Conservation (phyloP, 2,329 filamentous ascomycete genomes). For the Xylaria arbuscula region DNA sequence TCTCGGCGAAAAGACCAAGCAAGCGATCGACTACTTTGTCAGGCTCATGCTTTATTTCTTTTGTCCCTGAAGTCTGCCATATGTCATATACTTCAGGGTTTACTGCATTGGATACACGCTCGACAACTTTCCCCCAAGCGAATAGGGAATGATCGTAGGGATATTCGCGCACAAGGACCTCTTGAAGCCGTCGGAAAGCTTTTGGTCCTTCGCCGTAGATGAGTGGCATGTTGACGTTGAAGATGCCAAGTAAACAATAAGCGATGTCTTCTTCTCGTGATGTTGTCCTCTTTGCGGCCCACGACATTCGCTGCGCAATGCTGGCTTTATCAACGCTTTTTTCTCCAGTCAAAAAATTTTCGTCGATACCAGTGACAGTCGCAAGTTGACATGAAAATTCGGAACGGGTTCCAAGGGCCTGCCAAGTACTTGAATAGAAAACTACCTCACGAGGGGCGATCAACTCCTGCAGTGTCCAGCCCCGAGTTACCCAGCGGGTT, state of each 20-base stretch:
- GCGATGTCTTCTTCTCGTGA: conserved; percentile 45
- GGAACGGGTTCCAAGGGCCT: conserved; percentile 39
- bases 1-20: conserved; percentile 20
- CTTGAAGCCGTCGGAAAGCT: conserved; percentile 45
- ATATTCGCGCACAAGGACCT: conserved; percentile 40
- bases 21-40: neutral
- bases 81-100: neutral
- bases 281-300: conserved; percentile 43
- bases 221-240: conserved; percentile 47
- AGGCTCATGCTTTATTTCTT: neutral
- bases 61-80: neutral
- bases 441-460: conserved; percentile 42
- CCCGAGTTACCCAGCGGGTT: conserved; percentile 31
- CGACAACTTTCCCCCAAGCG: conserved; percentile 39
- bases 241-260: conserved; percentile 48
- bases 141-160: conserved; percentile 45
- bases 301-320: conserved; percentile 46
- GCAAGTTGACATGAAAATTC: conserved; percentile 38
- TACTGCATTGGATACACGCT: neutral
- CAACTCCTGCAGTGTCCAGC: conserved; percentile 43
- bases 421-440: conserved; percentile 43
- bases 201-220: conserved; percentile 47
- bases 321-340: conserved; percentile 33
- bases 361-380: conserved; percentile 40
- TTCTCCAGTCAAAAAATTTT: conserved; percentile 34